These are phyloP conservation scores for Mortierella sp. DNA, from an alignment of 371 early-diverging fungal genomes.

Conservation along the genomic window DNA sequence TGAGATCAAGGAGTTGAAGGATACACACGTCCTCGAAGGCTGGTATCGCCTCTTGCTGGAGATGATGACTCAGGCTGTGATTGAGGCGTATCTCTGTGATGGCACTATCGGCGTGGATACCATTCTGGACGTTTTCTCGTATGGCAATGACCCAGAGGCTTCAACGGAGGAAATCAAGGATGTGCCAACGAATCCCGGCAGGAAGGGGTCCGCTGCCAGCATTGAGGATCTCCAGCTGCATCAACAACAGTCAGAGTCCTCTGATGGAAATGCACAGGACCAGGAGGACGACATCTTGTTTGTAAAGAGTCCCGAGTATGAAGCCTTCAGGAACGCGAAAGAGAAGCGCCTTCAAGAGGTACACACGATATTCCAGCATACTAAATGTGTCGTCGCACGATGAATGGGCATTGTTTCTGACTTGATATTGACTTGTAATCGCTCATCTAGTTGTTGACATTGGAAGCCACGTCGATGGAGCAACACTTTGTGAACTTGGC, in stretches of 20 bases:
- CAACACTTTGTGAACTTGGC: slow-evolving; percentile 63
- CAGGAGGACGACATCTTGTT: slow-evolving; percentile 43
- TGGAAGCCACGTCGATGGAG: slow-evolving; percentile 54
- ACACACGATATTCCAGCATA: background rate
- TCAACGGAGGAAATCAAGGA: slow-evolving; percentile 51
- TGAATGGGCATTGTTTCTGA: no score
- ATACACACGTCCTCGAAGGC: slow-evolving; percentile 59
- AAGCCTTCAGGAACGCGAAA: slow-evolving; percentile 44
- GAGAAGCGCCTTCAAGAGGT: slow-evolving; percentile 51
- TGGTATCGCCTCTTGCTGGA: slow-evolving; percentile 71
- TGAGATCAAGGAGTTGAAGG: slow-evolving; percentile 11
- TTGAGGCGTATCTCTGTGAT: slow-evolving; percentile 70
- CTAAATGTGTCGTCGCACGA: no score
- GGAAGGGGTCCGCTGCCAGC: background rate
- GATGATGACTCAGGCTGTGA: slow-evolving; percentile 69
- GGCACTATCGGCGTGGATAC: slow-evolving; percentile 62
- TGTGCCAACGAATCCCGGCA: background rate
- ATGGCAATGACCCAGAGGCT: slow-evolving; percentile 64
- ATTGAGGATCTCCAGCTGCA: slow-evolving; percentile 13
- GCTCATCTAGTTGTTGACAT: slow-evolving; percentile 55
- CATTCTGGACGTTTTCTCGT: slow-evolving; percentile 68
- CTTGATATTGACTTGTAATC: background rate
- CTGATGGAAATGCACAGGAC: slow-evolving; percentile 18
- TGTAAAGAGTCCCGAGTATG: slow-evolving; percentile 41
- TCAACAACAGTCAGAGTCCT: slow-evolving; percentile 8